Percentiles rank a stretch among this genome's conserved stretches.
phyloP scores from a whole-genome alignment of 345 rosid species.

The Sisymbrium altissimum region DNA sequence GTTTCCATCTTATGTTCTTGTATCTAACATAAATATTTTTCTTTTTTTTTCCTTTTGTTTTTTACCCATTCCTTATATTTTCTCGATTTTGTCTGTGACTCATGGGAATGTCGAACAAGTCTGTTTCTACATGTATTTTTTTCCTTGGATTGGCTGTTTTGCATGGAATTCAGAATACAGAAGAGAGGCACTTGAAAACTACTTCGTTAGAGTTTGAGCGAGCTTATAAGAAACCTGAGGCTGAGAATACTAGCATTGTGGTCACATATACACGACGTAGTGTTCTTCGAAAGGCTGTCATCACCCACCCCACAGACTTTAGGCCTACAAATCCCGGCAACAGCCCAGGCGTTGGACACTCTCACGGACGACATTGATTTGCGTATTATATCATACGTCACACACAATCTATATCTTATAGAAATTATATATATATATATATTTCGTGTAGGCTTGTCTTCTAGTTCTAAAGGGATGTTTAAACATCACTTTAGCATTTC shows the following conservation, averaged over 20 bases:
- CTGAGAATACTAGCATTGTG: not conserved
- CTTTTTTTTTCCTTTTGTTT: not conserved
- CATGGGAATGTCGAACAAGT: conserved; percentile 17
- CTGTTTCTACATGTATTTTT: conserved; percentile 4
- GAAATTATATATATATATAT: conserved; percentile 3
- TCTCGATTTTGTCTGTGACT: not conserved
- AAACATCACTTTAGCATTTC: conserved; percentile 1
- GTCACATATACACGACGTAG: conserved; percentile 6
- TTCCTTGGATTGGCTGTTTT: conserved; percentile 22
- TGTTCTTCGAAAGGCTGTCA: not conserved
- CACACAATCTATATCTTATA: conserved; percentile 2
- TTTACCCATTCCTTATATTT: not conserved
- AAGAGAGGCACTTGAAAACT: conserved; percentile 18
- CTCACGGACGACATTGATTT: conserved; percentile 28
- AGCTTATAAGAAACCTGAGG: not conserved
- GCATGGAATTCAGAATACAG: conserved; percentile 17
- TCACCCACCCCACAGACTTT: conserved; percentile 25
- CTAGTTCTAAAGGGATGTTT: not conserved
- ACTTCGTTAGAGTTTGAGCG: not conserved
- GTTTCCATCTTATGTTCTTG: conserved; percentile 6
- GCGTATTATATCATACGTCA: not conserved
- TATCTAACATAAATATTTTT: not conserved
- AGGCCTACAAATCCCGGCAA: conserved; percentile 34
- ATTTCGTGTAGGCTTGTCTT: conserved; percentile 1
- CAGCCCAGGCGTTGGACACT: conserved; percentile 40